Base-by-base conservation (phyloP, 805 yeast genomes). In the Candida taoyuanica region DNA sequence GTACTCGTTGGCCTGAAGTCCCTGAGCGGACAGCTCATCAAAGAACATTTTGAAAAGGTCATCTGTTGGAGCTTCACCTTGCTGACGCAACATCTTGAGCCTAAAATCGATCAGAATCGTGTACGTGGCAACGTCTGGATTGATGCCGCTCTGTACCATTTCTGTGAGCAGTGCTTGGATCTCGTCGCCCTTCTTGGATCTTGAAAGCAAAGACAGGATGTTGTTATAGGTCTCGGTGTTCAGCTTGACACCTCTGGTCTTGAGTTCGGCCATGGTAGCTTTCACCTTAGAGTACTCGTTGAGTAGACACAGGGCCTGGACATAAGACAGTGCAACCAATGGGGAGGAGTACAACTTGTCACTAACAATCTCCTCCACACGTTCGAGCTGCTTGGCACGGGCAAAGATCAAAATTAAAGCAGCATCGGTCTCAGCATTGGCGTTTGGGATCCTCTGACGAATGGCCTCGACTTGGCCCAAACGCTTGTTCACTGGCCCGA, bases 41-140 rank as follows among this genome's bases (percentile, higher is more conserved):
- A 78, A 57, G 41, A 75, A 55, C 6, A 54, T 54, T 9, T 60
- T 64, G 17, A 72, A 58, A 4, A 60, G 46, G n/a, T 61, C 56
- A 9, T 58, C 55, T 25, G 66, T 59, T 7, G 76, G 69, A 2
- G 59, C 50, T 41, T 61, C 55, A 8, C 76, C 76, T 25, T 70
- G 63, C n/a, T 60, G 62, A 28, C 59, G 59, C 24, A 67, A 62
- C 25, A 60, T 40, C 52, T 74, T 76, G 60, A 80, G 66, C 46
- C 70, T 64, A 36, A 70, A 58, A 49, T 80, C 78, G 37, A 81
- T 66, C 17, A 80, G 60, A 25, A 73, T 70, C 4, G 88, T 72
- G 58, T 75, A 75, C 3, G 89, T 80, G 14, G 76, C 76, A 32
- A 76, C 65, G 53, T 78, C 85, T 19, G 82, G 81, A 26, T 64